Evolutionary conservation across 805 yeast genomes (phyloP).

Genomic region (Schizosaccharomyces japonicus): DNA sequence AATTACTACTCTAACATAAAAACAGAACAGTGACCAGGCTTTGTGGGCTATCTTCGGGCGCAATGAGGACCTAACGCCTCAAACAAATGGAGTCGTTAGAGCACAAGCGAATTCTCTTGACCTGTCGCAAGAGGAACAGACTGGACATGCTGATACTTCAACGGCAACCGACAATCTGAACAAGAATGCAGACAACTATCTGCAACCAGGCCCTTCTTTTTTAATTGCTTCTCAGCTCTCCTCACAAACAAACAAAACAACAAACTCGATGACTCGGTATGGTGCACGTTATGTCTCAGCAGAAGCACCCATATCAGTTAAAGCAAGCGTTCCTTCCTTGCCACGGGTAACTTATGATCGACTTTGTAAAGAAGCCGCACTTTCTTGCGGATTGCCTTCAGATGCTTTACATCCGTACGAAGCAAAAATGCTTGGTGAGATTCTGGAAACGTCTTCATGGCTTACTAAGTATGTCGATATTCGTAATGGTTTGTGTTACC

Average conservation of each 20-base stretch:
- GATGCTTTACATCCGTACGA: slow-evolving; percentile 18
- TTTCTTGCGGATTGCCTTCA: slow-evolving; percentile 19
- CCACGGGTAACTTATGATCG: slow-evolving; percentile 7
- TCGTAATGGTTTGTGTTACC: slow-evolving; percentile 20
- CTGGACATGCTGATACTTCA: no score
- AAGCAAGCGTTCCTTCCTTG: not conserved
- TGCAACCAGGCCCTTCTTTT: no score
- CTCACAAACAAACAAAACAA: no score
- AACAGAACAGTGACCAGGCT: no score
- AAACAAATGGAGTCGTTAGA: no score
- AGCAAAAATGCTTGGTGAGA: slow-evolving; percentile 16
- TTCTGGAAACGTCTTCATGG: slow-evolving; percentile 17
- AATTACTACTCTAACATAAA: no score
- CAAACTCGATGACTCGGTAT: not conserved
- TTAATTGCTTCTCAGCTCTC: no score
- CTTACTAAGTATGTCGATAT: slow-evolving; percentile 17
- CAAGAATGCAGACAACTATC: no score
- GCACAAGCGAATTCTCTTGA: no score
- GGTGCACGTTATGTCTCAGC: not conserved
- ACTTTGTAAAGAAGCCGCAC: slow-evolving; percentile 17
- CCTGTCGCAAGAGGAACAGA: no score
- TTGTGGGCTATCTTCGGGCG: slow-evolving; percentile 1
- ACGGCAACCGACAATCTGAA: no score
- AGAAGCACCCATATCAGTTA: not conserved
- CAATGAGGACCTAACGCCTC: no score